A percentile compares a stretch with the other conserved stretches of the same genome.
phyloP scores from a whole-genome alignment of 2,329 filamentous ascomycete genomes.

The Lecanosticta acicola region DNA sequence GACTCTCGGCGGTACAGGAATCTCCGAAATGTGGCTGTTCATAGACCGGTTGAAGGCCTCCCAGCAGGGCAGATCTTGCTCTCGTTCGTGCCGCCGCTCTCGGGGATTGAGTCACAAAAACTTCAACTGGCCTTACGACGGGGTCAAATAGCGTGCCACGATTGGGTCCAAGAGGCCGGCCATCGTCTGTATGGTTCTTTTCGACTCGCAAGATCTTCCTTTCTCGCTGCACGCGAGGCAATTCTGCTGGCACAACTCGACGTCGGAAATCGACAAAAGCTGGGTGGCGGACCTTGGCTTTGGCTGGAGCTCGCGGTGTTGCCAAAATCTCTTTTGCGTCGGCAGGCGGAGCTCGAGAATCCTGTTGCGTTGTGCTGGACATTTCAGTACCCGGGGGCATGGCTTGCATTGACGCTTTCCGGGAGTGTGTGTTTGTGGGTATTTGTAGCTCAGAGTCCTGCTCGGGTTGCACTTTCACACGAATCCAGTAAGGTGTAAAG shows the following conservation, averaged over 20 bases:
- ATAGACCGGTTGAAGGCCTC: not conserved
- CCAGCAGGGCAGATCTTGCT: not conserved
- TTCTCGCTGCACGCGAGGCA: not conserved
- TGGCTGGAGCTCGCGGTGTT: not conserved
- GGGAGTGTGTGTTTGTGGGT: not conserved
- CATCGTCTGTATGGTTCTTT: not conserved
- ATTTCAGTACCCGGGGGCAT: not conserved
- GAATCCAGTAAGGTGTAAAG: not conserved
- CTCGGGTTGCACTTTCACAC: not conserved
- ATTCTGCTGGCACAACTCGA: not conserved
- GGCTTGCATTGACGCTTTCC: not conserved
- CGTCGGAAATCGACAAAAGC: not conserved
- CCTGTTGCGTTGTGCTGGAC: not conserved
- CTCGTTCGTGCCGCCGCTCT: not conserved
- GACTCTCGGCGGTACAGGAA: constrained; percentile 3
- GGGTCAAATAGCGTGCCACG: not conserved
- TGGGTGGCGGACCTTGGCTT: not conserved
- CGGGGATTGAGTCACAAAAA: not conserved
- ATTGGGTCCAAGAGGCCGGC: not conserved
- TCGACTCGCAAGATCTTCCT: not conserved
- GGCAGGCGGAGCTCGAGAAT: not conserved
- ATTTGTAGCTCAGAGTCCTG: not conserved
- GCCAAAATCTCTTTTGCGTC: not conserved
- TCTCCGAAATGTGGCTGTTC: constrained; percentile 1
- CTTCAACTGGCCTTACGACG: not conserved